phyloP scores from a whole-genome alignment of 2,329 filamentous ascomycete species.

The Aspergillus pseudoviridinutans region DNA sequence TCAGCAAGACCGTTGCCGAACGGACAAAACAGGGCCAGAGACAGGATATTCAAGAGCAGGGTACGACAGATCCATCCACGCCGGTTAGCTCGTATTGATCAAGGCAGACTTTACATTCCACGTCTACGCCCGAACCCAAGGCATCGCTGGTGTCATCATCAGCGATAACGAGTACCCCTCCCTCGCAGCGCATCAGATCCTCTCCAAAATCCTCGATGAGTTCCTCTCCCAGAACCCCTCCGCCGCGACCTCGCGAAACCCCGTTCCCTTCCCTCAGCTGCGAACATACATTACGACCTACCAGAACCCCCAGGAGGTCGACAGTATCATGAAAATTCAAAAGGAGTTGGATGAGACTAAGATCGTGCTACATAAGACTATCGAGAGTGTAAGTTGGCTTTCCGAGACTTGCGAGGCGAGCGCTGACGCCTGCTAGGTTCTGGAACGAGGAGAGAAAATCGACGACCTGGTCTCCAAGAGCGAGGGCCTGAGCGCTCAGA shows the following conservation, averaged over 20 bases:
- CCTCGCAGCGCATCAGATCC: constrained; percentile 78
- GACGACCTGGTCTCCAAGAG: constrained; percentile 92
- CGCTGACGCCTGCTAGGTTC: constrained; percentile 22
- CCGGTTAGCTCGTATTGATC: constrained; percentile 4
- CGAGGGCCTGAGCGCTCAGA: constrained; percentile 81
- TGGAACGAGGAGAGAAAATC: constrained; percentile 94
- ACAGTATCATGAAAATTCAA: constrained; percentile 93
- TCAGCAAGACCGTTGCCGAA: constrained; percentile 83
- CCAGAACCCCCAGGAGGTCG: constrained; percentile 83
- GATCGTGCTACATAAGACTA: constrained; percentile 95
- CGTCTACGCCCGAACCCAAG: constrained; percentile 67
- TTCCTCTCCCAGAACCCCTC: constrained; percentile 73
- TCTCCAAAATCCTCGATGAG: constrained; percentile 83
- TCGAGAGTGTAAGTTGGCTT: constrained; percentile 51
- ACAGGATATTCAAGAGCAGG: constrained; percentile 67
- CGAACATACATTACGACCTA: constrained; percentile 75
- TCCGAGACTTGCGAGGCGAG: not conserved
- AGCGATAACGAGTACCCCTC: constrained; percentile 71
- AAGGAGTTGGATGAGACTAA: constrained; percentile 97
- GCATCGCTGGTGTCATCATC: constrained; percentile 72
- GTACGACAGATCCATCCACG: constrained; percentile 18
- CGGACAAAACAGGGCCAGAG: constrained; percentile 75
- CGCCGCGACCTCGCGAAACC: constrained; percentile 43
- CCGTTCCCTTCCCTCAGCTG: constrained; percentile 63
- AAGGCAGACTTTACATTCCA: constrained; percentile 54